Evolutionary conservation across 345 rosid genomes (phyloP).

Genomic region (Linum lewisii): DNA sequence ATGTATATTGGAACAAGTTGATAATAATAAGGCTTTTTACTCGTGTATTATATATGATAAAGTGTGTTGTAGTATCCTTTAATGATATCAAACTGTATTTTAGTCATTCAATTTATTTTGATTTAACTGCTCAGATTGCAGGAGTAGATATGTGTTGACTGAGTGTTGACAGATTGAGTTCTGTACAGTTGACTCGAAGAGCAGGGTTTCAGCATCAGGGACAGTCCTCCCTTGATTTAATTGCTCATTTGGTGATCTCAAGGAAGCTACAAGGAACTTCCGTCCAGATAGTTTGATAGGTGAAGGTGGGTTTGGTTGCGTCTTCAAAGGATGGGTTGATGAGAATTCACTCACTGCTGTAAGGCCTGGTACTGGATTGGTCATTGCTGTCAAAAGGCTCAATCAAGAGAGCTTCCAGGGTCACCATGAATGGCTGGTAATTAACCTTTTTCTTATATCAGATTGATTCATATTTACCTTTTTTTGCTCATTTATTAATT

Average conservation of each 20-base stretch:
- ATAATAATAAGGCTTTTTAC: too few species aligned
- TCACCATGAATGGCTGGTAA: constrained; percentile 31
- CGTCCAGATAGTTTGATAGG: constrained; percentile 28
- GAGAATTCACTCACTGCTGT: constrained; percentile 20
- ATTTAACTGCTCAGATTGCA: too few species aligned
- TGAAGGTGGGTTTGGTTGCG: constrained; percentile 30
- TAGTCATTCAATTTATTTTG: too few species aligned
- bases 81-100: too few species aligned
- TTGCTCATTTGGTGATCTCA: constrained; percentile 19
- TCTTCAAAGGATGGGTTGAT: constrained; percentile 30
- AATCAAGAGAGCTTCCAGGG: constrained; percentile 28
- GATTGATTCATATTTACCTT: too few species aligned
- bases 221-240: constrained; percentile 23
- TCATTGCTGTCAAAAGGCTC: constrained; percentile 28
- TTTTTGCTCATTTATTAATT: not conserved
- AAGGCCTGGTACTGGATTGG: constrained; percentile 22
- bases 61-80: too few species aligned
- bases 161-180: too few species aligned
- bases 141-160: too few species aligned
- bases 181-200: too few species aligned
- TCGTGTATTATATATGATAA: too few species aligned
- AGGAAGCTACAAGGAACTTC: constrained; percentile 25
- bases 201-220: constrained; percentile 16
- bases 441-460: constrained; percentile 4
- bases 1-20: too few species aligned